A percentile compares a stretch with the other conserved stretches of the same genome.
phyloP scores from a whole-genome alignment of 2,329 filamentous ascomycete species.

The Cladosporium sp. region DNA sequence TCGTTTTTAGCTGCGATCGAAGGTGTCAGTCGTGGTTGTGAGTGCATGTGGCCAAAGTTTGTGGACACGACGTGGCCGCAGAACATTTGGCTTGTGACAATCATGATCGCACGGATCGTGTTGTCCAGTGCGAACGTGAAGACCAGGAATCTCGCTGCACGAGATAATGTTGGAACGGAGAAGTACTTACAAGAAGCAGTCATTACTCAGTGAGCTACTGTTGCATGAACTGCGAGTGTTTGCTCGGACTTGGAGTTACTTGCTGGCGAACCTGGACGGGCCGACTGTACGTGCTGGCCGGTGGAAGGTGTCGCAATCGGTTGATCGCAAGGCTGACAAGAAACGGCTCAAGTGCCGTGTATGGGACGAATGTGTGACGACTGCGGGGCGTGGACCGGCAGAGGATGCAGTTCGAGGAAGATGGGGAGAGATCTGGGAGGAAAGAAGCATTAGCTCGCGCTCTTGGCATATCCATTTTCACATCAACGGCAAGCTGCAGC shows the following conservation, averaged over 20 bases:
- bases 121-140: background rate
- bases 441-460: slow-evolving; percentile 9
- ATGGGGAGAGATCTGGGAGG: slow-evolving; percentile 1
- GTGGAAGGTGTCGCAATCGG: background rate
- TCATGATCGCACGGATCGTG: background rate
- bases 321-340: background rate
- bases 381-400: slow-evolving; percentile 8
- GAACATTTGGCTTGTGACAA: background rate
- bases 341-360: slow-evolving; percentile 1
- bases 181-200: slow-evolving; percentile 31
- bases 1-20: slow-evolving; percentile 20
- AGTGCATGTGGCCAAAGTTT: background rate
- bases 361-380: background rate
- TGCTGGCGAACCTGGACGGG: slow-evolving; percentile 1
- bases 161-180: background rate
- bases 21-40: background rate
- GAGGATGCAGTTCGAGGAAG: slow-evolving; percentile 7
- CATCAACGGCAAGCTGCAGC: slow-evolving; percentile 16
- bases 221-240: slow-evolving; percentile 25
- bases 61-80: background rate
- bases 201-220: slow-evolving; percentile 30
- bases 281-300: slow-evolving; percentile 1
- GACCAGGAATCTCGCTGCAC: background rate
- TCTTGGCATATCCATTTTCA: slow-evolving; percentile 8
- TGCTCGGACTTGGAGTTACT: slow-evolving; percentile 9